phyloP scores from a whole-genome alignment of 352 stramenopile genomes.

The Pythium insidiosum region DNA sequence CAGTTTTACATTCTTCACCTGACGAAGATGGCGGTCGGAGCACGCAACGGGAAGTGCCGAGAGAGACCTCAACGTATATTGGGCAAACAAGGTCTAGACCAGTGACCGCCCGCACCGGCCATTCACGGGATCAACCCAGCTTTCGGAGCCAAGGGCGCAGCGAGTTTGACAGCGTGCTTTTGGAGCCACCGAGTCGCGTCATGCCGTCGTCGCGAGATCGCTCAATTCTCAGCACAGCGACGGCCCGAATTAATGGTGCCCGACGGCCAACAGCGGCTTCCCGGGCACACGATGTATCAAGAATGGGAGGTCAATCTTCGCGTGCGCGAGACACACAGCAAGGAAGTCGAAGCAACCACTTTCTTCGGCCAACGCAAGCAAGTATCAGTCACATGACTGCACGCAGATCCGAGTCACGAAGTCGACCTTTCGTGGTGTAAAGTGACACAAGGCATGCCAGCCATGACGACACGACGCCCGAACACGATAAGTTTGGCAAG shows the following conservation, averaged over 20 bases:
- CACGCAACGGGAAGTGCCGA: background rate
- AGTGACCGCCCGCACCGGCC: too few species aligned
- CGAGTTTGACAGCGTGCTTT: background rate
- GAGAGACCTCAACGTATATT: background rate
- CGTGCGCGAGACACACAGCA: too few species aligned
- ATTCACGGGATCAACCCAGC: too few species aligned
- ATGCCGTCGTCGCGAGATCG: background rate
- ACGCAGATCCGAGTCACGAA: constrained; percentile 11
- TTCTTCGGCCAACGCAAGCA: constrained; percentile 58
- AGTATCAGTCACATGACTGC: constrained; percentile 45
- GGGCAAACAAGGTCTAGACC: too few species aligned
- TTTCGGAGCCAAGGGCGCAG: background rate
- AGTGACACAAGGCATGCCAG: too few species aligned
- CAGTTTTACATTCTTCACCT: constrained; percentile 9
- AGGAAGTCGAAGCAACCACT: constrained; percentile 30
- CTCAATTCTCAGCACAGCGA: too few species aligned
- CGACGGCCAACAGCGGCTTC: too few species aligned
- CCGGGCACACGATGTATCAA: too few species aligned
- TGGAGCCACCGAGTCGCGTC: background rate
- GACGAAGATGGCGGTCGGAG: background rate
- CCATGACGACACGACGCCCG: too few species aligned
- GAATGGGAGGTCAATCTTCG: too few species aligned
- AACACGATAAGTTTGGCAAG: too few species aligned
- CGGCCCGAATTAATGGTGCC: too few species aligned
- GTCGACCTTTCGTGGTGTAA: constrained; percentile 31